Percentiles rank a stretch among this genome's conserved stretches.
Evolutionary conservation across 148 eudicot genomes (phyloP).

Genomic region (Beta vulgaris): DNA sequence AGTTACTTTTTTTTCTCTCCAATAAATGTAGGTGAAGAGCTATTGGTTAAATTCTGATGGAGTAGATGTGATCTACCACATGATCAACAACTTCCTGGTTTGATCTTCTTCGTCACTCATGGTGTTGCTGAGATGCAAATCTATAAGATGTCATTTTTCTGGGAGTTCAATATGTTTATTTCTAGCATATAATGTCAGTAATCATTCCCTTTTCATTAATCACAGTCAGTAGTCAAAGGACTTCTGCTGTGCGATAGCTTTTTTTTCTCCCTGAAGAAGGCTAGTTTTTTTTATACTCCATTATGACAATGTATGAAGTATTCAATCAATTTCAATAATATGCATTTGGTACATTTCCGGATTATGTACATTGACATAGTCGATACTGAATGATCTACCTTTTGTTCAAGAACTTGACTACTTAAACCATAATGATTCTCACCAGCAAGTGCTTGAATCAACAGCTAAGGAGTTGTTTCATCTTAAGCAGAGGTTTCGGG

Average conservation of each 20-base stretch:
- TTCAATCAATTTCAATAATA: background rate
- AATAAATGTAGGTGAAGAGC: slow-evolving; percentile 61
- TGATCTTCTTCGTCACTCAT: slow-evolving; percentile 21
- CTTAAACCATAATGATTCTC: no score
- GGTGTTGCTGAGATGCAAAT: background rate
- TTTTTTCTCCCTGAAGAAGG: background rate
- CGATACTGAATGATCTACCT: background rate
- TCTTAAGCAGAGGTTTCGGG: no score
- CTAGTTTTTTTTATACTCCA: background rate
- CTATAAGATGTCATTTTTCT: background rate
- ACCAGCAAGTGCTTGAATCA: no score
- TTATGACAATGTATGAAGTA: background rate
- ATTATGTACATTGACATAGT: background rate
- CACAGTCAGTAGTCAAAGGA: background rate
- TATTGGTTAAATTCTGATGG: slow-evolving; percentile 93
- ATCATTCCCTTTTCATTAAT: background rate
- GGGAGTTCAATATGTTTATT: background rate
- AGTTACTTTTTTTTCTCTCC: no score
- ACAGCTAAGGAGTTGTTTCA: no score
- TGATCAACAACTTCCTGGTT: slow-evolving; percentile 77
- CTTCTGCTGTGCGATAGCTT: background rate
- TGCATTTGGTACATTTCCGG: background rate
- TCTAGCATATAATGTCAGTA: background rate
- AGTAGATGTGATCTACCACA: slow-evolving; percentile 78
- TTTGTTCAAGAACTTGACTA: no score